Evolutionary conservation across 1,284 basidiomycete genomes (phyloP).

Genomic region (Anthracocystis walkeri): DNA sequence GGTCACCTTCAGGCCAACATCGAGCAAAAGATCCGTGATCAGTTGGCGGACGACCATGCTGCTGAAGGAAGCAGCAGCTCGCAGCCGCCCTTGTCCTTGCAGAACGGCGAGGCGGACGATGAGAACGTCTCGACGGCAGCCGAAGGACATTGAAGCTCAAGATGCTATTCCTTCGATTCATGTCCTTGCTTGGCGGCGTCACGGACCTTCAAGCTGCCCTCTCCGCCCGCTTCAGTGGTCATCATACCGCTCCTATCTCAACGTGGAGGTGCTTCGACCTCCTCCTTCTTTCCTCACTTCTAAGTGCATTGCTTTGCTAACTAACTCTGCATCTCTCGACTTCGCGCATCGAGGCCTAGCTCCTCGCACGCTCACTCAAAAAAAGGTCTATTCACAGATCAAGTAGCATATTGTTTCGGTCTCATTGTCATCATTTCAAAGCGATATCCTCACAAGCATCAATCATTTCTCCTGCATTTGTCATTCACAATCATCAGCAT

Average conservation of each 20-base stretch:
- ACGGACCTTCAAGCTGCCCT: too few species aligned
- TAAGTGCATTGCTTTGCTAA: background rate
- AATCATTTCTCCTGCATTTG: slow-evolving; percentile 16
- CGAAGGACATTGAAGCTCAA: slow-evolving; percentile 7
- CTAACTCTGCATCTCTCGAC: background rate
- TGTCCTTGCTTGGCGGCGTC: background rate
- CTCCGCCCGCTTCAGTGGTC: background rate
- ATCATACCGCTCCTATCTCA: too few species aligned
- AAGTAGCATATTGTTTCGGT: slow-evolving; percentile 1
- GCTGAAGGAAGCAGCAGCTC: slow-evolving; percentile 3
- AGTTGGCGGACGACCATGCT: background rate
- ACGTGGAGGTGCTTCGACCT: background rate
- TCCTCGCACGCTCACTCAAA: slow-evolving; percentile 7
- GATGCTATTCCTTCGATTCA: background rate
- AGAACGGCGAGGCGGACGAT: slow-evolving; percentile 3
- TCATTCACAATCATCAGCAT: background rate
- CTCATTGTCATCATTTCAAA: slow-evolving; percentile 15
- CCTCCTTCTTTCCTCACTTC: background rate
- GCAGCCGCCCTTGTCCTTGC: slow-evolving; percentile 4
- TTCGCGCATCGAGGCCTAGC: background rate
- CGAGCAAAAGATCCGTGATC: slow-evolving; percentile 39
- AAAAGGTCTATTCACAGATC: slow-evolving; percentile 24
- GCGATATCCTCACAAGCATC: slow-evolving; percentile 5
- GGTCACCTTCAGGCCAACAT: slow-evolving; percentile 48
- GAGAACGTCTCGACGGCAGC: background rate